Conservation (phyloP, 2,329 filamentous ascomycete species). For the Hymenoscyphus albidus region DNA sequence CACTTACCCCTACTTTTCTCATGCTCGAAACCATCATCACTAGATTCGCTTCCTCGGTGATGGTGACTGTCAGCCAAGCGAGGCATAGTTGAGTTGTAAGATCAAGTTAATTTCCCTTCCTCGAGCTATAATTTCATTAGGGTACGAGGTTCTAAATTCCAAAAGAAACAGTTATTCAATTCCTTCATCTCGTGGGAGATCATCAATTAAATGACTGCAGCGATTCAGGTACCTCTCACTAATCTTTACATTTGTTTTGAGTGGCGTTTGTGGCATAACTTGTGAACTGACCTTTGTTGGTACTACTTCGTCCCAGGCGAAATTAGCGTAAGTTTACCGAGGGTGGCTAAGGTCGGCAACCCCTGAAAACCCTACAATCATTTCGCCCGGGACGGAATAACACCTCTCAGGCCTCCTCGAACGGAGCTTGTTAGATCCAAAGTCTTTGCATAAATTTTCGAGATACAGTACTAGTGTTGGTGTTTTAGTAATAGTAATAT, state of each 20-base stretch:
- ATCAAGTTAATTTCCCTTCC: background rate
- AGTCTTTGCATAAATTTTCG: no score
- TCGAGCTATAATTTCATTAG: background rate
- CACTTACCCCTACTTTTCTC: conserved; percentile 13
- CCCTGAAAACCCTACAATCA: no score
- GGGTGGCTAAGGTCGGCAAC: no score
- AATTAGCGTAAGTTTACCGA: no score
- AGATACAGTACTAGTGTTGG: no score
- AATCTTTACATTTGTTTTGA: background rate
- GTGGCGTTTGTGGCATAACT: no score
- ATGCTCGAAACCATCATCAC: conserved; percentile 15
- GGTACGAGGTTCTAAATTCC: background rate
- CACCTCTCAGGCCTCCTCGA: no score
- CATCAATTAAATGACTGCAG: background rate
- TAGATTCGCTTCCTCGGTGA: conserved; percentile 5
- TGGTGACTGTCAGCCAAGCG: background rate
- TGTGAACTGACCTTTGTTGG: no score
- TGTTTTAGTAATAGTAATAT: no score
- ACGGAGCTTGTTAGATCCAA: no score
- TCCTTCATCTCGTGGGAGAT: background rate
- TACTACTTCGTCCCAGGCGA: no score
- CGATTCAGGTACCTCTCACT: background rate
- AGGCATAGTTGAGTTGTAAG: background rate
- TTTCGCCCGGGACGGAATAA: no score
- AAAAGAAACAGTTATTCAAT: background rate